Evolutionary conservation across 2,329 filamentous ascomycete species (phyloP).

Genomic region (Claviceps sp.): DNA sequence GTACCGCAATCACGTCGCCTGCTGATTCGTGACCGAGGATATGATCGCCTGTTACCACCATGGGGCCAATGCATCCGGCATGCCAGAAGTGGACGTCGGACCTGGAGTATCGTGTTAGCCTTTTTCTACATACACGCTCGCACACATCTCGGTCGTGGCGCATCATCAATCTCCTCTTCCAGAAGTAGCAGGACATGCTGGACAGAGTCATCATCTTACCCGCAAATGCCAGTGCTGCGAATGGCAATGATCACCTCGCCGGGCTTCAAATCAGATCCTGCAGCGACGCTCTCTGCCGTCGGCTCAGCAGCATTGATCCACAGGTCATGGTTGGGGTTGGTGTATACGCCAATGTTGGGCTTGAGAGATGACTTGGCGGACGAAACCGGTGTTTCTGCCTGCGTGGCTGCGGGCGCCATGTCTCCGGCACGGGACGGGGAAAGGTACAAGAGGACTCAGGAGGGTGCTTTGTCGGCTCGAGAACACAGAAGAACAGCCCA

Average conservation of each 20-base stretch:
- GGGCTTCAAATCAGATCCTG: constrained; percentile 53
- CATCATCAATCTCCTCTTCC: no score
- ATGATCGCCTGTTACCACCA: constrained; percentile 81
- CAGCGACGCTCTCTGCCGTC: constrained; percentile 58
- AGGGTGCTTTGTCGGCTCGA: no score
- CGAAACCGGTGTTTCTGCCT: no score
- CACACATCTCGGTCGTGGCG: no score
- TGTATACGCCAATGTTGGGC: constrained; percentile 91
- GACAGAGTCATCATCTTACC: constrained; percentile 33
- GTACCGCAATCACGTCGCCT: constrained; percentile 68
- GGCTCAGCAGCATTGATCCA: constrained; percentile 76
- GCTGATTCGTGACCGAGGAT: constrained; percentile 92
- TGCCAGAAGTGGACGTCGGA: constrained; percentile 98
- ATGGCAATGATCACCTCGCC: constrained; percentile 83
- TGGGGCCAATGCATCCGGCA: constrained; percentile 84
- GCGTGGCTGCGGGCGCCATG: constrained; percentile 1
- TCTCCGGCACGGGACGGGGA: not conserved
- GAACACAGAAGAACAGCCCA: no score
- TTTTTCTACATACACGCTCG: no score
- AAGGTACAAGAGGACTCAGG: not conserved
- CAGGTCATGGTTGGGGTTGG: constrained; percentile 81
- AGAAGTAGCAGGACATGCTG: not conserved
- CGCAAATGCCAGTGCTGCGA: constrained; percentile 93
- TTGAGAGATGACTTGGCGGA: constrained; percentile 32
- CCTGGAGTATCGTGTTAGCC: constrained; percentile 27